These are phyloP conservation scores for Heliosperma pusillum DNA, from an alignment of 148 eudicot species.

Conservation along the genomic window DNA sequence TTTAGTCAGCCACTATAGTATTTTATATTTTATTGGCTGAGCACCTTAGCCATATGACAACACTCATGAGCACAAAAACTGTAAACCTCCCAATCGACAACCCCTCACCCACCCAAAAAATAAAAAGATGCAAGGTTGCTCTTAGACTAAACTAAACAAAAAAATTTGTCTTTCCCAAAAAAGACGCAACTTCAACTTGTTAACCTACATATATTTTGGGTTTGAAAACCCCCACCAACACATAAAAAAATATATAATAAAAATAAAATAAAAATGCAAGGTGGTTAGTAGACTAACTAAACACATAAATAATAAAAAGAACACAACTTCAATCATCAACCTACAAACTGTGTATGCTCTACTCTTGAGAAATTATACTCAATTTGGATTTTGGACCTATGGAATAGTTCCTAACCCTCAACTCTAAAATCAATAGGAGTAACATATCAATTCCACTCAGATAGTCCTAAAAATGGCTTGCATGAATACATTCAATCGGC, in stretches of 20 bases:
- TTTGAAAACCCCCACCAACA: too few species aligned
- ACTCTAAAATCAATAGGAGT: background rate
- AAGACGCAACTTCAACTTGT: too few species aligned
- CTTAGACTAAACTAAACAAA: too few species aligned
- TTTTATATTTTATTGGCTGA: conserved; percentile 1
- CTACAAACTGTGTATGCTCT: background rate
- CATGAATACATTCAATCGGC: background rate
- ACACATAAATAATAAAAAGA: too few species aligned
- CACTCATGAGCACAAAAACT: too few species aligned
- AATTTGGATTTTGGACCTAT: background rate
- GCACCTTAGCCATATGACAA: background rate
- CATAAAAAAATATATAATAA: too few species aligned
- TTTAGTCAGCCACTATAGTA: background rate
- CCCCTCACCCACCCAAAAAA: background rate
- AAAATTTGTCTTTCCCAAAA: too few species aligned
- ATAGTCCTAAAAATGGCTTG: background rate
- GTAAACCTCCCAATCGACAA: background rate
- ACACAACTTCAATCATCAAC: too few species aligned
- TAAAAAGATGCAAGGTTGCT: too few species aligned
- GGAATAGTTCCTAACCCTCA: background rate
- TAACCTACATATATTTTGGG: too few species aligned
- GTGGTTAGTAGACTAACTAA: too few species aligned
- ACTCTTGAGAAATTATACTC: background rate
- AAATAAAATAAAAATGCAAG: too few species aligned
- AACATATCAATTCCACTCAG: background rate